These are phyloP conservation scores for Penicillium paradoxum DNA, from an alignment of 495 filamentous ascomycete genomes.

Conservation along the genomic window DNA sequence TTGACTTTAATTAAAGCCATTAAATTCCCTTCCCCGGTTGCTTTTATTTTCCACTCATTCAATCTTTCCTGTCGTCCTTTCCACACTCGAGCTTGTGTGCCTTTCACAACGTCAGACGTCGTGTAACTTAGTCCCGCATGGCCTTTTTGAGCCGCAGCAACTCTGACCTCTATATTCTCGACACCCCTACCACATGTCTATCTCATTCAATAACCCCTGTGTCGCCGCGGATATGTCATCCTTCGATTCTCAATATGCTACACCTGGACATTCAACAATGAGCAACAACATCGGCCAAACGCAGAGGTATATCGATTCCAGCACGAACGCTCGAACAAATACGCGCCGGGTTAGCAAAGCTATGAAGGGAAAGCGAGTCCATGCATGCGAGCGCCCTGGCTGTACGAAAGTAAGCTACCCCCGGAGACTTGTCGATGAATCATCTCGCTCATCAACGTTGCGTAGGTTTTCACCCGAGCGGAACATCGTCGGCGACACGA, in stretches of 20 bases:
- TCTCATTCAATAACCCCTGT: background rate
- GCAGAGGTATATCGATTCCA: background rate
- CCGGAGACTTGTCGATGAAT: slow-evolving; percentile 2
- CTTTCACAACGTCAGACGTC: background rate
- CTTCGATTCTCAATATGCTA: background rate
- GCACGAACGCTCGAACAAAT: background rate
- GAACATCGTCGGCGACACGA: slow-evolving; percentile 53
- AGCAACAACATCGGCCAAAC: background rate
- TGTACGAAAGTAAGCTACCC: slow-evolving; percentile 51
- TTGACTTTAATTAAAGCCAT: background rate
- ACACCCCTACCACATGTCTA: background rate
- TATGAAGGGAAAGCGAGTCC: slow-evolving; percentile 72
- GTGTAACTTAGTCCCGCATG: background rate
- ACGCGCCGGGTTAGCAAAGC: slow-evolving; percentile 67
- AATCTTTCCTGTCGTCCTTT: background rate
- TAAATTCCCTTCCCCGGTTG: background rate
- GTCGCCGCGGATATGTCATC: background rate
- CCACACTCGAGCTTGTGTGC: background rate
- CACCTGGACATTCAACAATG: background rate
- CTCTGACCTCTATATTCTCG: background rate
- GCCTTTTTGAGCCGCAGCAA: background rate
- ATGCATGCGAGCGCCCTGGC: slow-evolving; percentile 54
- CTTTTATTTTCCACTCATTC: background rate
- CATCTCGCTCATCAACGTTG: background rate
- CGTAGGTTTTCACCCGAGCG: slow-evolving; percentile 70